A percentile compares a stretch with the other conserved stretches of the same genome.
These are phyloP conservation scores for Gnomoniopsis smithogilvyi DNA, from an alignment of 2,329 filamentous ascomycete genomes.

Conservation along the genomic window DNA sequence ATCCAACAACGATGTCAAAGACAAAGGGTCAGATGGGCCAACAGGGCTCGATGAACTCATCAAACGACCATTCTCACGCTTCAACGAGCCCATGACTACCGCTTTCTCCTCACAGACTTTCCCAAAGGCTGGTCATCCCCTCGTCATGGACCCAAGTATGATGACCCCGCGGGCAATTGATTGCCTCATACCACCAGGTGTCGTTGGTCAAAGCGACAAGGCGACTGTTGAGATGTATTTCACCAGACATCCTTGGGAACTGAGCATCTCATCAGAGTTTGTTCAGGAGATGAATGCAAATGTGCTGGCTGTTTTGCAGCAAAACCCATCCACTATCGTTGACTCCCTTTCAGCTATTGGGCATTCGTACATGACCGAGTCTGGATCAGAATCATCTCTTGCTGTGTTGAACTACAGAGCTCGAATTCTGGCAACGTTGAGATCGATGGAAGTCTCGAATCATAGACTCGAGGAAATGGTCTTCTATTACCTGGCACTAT, in stretches of 20 bases:
- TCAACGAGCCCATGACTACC: background rate
- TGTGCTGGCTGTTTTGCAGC: conserved; percentile 27
- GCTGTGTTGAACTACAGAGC: conserved; percentile 26
- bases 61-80: background rate
- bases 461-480: conserved; percentile 26
- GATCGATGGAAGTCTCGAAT: conserved; percentile 21
- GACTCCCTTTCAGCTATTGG: conserved; percentile 29
- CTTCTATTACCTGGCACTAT: conserved; percentile 25
- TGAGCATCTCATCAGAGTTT: conserved; percentile 29
- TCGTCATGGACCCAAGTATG: conserved; percentile 1
- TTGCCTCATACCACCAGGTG: conserved; percentile 23
- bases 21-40: background rate
- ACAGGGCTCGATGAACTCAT: background rate
- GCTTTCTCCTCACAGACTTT: background rate
- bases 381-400: conserved; percentile 15
- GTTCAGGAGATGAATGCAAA: conserved; percentile 30
- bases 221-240: conserved; percentile 29
- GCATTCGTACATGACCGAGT: conserved; percentile 24
- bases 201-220: conserved; percentile 24
- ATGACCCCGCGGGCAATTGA: conserved; percentile 2
- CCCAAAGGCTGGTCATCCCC: background rate
- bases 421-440: conserved; percentile 26
- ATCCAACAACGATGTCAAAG: background rate
- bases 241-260: conserved; percentile 26
- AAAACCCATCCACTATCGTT: conserved; percentile 25